These are phyloP conservation scores for Fagopyrum tataricum DNA, from an alignment of 148 eudicot genomes.

Conservation along the genomic window DNA sequence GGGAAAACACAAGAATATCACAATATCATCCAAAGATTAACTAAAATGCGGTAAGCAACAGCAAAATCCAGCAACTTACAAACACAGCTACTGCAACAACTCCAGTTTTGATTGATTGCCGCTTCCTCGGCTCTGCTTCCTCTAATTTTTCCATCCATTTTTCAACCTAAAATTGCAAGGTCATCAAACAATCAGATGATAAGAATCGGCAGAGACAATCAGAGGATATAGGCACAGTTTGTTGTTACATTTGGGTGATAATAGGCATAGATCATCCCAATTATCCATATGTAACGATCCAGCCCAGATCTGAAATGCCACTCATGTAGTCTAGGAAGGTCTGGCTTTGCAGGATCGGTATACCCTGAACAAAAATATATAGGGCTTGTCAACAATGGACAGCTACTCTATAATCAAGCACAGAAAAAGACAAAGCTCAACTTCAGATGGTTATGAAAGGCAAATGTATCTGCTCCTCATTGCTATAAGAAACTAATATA, in stretches of 20 bases:
- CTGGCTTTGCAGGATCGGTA: slow-evolving; percentile 91
- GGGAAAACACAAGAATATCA: background rate
- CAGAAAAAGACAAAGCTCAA: background rate
- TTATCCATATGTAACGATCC: slow-evolving; percentile 96
- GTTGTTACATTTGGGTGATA: slow-evolving; percentile 74
- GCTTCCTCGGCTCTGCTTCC: slow-evolving; percentile 71
- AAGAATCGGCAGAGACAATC: background rate
- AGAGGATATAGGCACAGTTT: background rate
- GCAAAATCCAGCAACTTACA: slow-evolving; percentile 34
- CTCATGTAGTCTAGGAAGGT: slow-evolving; percentile 77
- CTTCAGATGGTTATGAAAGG: background rate
- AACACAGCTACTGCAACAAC: slow-evolving; percentile 45
- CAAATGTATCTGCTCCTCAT: background rate
- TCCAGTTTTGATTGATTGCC: slow-evolving; percentile 65
- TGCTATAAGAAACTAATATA: background rate
- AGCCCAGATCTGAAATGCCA: slow-evolving; percentile 99
- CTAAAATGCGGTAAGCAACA: background rate
- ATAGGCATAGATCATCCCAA: slow-evolving; percentile 95
- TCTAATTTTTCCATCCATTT: slow-evolving; percentile 92
- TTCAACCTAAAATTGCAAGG: slow-evolving; percentile 50
- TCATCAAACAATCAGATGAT: background rate
- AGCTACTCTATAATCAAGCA: background rate
- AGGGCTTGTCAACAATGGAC: background rate
- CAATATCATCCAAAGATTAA: background rate
- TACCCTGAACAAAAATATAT: slow-evolving; percentile 46